Percentiles rank a stretch among this genome's conserved stretches.
Evolutionary conservation across 306 rosid species (phyloP).

Genomic region (Quercus cerris): DNA sequence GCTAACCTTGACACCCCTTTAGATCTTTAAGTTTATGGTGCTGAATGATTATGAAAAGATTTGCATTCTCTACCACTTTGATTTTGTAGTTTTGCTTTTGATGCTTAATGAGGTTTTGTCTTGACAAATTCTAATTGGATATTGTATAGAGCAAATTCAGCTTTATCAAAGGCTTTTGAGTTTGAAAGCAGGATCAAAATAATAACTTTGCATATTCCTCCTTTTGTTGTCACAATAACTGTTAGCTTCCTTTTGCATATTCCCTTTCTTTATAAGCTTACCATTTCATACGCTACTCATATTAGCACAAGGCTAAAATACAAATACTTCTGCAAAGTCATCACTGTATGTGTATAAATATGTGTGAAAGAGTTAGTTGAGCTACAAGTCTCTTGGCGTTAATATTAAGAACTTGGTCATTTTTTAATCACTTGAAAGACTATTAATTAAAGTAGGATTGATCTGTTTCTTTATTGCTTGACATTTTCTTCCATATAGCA

Average conservation of each 20-base stretch:
- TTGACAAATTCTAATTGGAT: not conserved
- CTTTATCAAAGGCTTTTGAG: not conserved
- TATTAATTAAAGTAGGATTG: no score
- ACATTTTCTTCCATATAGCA: no score
- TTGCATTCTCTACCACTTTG: conserved; percentile 7
- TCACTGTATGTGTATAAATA: not conserved
- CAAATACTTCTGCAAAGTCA: conserved; percentile 10
- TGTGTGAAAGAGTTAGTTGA: not conserved
- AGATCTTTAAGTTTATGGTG: not conserved
- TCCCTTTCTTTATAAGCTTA: not conserved
- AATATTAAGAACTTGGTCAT: no score
- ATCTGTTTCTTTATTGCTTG: no score
- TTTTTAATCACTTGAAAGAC: no score
- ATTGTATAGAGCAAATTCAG: not conserved
- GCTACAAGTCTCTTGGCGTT: no score
- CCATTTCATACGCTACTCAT: not conserved
- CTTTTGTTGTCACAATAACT: not conserved
- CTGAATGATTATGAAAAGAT: not conserved
- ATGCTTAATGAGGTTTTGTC: not conserved
- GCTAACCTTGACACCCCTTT: no score
- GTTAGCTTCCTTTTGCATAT: not conserved
- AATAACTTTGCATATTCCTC: not conserved
- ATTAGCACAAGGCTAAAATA: conserved; percentile 14
- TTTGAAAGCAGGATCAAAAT: not conserved
- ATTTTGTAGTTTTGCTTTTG: not conserved